These are phyloP conservation scores for Pseudogymnoascus sp. DNA, from an alignment of 2,329 filamentous ascomycete genomes.

Conservation along the genomic window DNA sequence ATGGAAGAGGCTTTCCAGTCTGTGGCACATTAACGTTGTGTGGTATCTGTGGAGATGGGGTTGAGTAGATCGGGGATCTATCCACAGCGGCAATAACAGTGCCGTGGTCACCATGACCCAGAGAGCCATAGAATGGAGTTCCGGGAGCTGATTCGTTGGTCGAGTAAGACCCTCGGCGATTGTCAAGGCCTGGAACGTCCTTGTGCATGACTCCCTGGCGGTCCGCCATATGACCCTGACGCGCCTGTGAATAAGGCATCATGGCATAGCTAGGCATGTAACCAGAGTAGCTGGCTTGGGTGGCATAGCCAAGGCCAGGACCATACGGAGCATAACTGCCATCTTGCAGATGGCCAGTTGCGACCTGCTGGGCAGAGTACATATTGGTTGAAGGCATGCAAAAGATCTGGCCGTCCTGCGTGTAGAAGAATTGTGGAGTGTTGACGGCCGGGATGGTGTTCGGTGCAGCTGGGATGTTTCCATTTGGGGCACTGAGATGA, in stretches of 20 bases:
- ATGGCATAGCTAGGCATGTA: conserved; percentile 25
- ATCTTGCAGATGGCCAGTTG: conserved; percentile 22
- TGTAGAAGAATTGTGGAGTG: conserved; percentile 25
- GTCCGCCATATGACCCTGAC: conserved; percentile 24
- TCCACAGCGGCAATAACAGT: conserved; percentile 51
- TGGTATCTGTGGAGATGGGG: conserved; percentile 51
- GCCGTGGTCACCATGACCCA: conserved; percentile 50
- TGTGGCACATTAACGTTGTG: conserved; percentile 30
- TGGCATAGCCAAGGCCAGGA: conserved; percentile 21
- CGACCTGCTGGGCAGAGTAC: conserved; percentile 25
- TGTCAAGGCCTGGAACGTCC: conserved; percentile 53
- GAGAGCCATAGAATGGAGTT: conserved; percentile 54
- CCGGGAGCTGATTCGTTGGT: conserved; percentile 58
- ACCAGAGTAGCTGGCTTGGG: conserved; percentile 25
- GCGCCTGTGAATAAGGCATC: conserved; percentile 25
- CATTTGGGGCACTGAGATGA: conserved; percentile 25
- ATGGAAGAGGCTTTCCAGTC: conserved; percentile 23
- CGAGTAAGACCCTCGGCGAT: conserved; percentile 59
- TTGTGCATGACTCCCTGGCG: conserved; percentile 24
- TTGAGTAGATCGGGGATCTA: conserved; percentile 53
- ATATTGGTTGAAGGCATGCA: conserved; percentile 22
- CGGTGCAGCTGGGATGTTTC: conserved; percentile 27
- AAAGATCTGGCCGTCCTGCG: conserved; percentile 28
- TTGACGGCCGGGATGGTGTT: conserved; percentile 18
- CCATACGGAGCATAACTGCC: conserved; percentile 24